Evolutionary conservation across 768 basidiomycete genomes (phyloP).

Genomic region (Rhizopogon vinicolor): DNA sequence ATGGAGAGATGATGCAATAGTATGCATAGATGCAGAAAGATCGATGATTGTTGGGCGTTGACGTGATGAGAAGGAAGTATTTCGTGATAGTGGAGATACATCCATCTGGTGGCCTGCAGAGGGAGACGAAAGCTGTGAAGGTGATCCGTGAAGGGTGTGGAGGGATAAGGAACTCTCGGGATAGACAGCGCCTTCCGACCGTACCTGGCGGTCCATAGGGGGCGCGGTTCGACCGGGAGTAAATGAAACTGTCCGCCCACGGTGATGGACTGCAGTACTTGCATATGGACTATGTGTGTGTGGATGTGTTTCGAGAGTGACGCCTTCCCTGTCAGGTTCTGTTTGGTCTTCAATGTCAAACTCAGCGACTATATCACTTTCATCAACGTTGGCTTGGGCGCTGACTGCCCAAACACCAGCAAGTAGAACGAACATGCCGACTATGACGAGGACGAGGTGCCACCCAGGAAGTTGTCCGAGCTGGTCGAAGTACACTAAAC

Average conservation of each 20-base stretch:
- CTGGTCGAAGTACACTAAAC: conserved; percentile 87
- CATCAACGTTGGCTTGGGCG: conserved; percentile 55
- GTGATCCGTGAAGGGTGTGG: background rate
- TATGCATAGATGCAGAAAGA: background rate
- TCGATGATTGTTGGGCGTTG: background rate
- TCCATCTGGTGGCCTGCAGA: background rate
- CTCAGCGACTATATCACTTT: conserved; percentile 27
- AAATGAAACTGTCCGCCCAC: conserved; percentile 16
- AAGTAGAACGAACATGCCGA: conserved; percentile 77
- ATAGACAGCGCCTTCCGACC: conserved; percentile 3
- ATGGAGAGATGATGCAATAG: conserved; percentile 1
- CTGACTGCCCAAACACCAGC: conserved; percentile 90
- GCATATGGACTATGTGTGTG: background rate
- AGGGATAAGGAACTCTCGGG: conserved; percentile 4
- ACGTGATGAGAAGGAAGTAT: background rate
- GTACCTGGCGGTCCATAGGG: conserved; percentile 9
- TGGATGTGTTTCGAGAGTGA: background rate
- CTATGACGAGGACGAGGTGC: conserved; percentile 69
- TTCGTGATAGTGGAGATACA: background rate
- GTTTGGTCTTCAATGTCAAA: background rate
- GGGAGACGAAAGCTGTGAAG: background rate
- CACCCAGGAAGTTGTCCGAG: conserved; percentile 61
- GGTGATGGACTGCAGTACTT: conserved; percentile 25
- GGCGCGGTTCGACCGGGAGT: background rate
- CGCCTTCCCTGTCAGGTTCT: background rate